Evolutionary conservation across 139 green algal genomes (phyloP).

Genomic region (Chlamydomonas eustigma): DNA sequence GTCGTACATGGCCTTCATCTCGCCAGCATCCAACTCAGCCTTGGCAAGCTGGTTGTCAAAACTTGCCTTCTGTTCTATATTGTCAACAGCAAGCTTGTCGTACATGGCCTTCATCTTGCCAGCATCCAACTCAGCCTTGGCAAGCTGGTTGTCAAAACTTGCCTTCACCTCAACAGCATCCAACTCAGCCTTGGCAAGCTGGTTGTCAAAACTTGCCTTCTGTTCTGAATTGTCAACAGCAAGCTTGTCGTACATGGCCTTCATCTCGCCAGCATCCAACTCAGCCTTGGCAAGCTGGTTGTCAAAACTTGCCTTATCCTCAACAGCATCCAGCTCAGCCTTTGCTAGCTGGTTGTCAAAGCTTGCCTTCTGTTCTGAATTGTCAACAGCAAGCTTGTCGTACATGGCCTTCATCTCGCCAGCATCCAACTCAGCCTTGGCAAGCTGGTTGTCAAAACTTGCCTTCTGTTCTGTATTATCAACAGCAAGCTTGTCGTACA

Average conservation of each 20-base stretch:
- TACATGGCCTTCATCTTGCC: background rate
- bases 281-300: too few relatives aligned
- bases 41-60: constrained; percentile 6
- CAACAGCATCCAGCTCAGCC: background rate
- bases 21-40: background rate
- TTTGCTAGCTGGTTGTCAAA: constrained; percentile 1
- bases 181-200: background rate
- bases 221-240: background rate
- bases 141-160: background rate
- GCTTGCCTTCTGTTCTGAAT: background rate
- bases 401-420: background rate
- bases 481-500: constrained; percentile 16
- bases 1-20: background rate
- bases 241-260: constrained; percentile 7
- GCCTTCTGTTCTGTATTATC: constrained; percentile 19
- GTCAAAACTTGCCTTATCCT: constrained; percentile 7
- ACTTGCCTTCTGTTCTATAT: background rate
- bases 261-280: background rate
- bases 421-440: background rate
- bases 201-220: background rate
- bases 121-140: constrained; percentile 13
- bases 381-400: background rate
- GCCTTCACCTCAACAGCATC: constrained; percentile 5
- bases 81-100: background rate
- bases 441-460: constrained; percentile 5